A percentile compares a stretch with the other conserved stretches of the same genome.
phyloP scores from a whole-genome alignment of 192 early-diverging fungal genomes.

The Backusella psychrophila region DNA sequence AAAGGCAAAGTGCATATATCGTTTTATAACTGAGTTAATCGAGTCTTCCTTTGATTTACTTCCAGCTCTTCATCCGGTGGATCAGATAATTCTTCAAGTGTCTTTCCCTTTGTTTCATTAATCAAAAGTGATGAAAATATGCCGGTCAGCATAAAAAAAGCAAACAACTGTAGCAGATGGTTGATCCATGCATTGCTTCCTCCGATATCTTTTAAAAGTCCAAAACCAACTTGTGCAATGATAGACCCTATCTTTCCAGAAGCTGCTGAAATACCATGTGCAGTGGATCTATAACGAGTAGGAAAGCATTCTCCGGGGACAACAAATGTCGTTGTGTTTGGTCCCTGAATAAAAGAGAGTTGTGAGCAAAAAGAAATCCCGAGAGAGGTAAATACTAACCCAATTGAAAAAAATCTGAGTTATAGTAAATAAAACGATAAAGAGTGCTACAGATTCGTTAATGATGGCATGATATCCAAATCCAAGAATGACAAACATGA shows the following conservation, averaged over 20 bases:
- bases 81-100: slow-evolving; percentile 70
- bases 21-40: not conserved
- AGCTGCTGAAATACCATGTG: slow-evolving; percentile 81
- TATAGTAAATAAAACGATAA: slow-evolving; percentile 63
- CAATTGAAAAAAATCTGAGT: slow-evolving; percentile 90
- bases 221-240: slow-evolving; percentile 70
- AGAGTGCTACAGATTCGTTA: slow-evolving; percentile 51
- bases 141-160: slow-evolving; percentile 76
- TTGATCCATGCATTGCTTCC: slow-evolving; percentile 63
- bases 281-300: slow-evolving; percentile 77
- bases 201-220: slow-evolving; percentile 67
- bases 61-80: slow-evolving; percentile 18
- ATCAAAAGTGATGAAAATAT: slow-evolving; percentile 59
- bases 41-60: not conserved
- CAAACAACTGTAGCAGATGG: slow-evolving; percentile 68
- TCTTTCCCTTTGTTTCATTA: slow-evolving; percentile 76
- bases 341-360: slow-evolving; percentile 48
- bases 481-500: slow-evolving; percentile 73
- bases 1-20: not conserved
- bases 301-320: slow-evolving; percentile 84
- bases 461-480: slow-evolving; percentile 71
- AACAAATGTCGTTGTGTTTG: slow-evolving; percentile 90
- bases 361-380: not conserved
- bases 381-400: slow-evolving; percentile 13
- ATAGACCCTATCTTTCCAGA: slow-evolving; percentile 80